Base-by-base conservation (phyloP, 2,329 filamentous ascomycete species). In the Calonectria honghensis region DNA sequence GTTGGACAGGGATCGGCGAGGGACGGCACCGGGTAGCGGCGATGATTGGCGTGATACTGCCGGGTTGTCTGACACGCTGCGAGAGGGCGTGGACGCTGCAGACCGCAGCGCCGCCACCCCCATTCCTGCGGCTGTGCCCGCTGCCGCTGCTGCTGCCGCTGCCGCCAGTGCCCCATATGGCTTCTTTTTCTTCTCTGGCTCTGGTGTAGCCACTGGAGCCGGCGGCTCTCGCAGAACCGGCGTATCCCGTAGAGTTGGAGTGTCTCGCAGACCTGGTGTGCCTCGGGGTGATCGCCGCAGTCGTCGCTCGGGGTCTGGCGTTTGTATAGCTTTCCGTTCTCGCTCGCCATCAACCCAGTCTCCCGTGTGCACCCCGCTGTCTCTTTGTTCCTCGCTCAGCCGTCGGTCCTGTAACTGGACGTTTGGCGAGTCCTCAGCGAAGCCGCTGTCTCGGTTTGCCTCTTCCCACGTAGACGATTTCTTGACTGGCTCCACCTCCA, bases 351-450 rank as follows among this genome's bases (percentile, higher is more conserved):
- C 87, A n/a, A 81, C 76, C 85, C 84, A 86, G 51, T 91, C 89
- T 29, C 86, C 87, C 54, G 91, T 84, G 77, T 91, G 89, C 37
- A 92, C 88, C 32, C 89, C 90, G 81, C 91, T 92, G 79, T 93
- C 91, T 54, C 89, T 87, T 64, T 86, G 79, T 37, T 86, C 83
- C 27, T 85, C 82, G 16, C 83, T 82, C 18, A 82, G 76, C 1
- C 79, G 72, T 66, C 82, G 81, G 76, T 83, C 87, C 70, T 85
- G 84, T 61, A 81, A 83, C 67, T 84, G 83, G 50, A 85, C 82
- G 52, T 84, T 84, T 41, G 73, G 68, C 18, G 89, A 86, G 45
- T 86, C 88, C 3, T 87, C 83, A 39, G 68, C 80, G 75, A 82
- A 81, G 39, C 79, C 80, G 64, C 80, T 84, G 70, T 83, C 82